A percentile compares a stretch with the other conserved stretches of the same genome.
Conservation (phyloP, 163 green algal genomes). For the Trebouxia gelatinosa region DNA sequence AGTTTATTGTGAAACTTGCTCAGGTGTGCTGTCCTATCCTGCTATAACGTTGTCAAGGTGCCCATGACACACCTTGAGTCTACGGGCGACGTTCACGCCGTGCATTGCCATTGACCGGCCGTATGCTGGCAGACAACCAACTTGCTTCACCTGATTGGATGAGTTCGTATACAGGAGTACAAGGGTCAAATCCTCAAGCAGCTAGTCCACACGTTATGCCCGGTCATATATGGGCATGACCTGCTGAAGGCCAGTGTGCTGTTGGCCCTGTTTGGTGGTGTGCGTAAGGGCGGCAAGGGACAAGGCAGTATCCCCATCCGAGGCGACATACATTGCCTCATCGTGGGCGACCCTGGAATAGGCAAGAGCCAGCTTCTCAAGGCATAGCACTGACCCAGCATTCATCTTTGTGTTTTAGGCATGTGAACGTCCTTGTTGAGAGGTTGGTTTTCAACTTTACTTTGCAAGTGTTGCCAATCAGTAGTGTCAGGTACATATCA, state of each 20-base stretch:
- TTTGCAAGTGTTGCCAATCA: too few species aligned
- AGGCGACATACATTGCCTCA: slow-evolving; percentile 77
- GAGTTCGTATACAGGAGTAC: slow-evolving; percentile 46
- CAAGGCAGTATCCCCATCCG: slow-evolving; percentile 52
- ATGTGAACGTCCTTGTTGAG: too few species aligned
- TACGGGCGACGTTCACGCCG: not conserved
- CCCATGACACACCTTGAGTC: not conserved
- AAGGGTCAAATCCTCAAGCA: slow-evolving; percentile 73
- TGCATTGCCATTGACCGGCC: not conserved
- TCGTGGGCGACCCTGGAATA: slow-evolving; percentile 91
- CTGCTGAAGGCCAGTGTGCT: slow-evolving; percentile 89
- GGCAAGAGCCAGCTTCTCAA: slow-evolving; percentile 93
- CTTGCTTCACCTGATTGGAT: not conserved
- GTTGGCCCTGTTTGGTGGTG: slow-evolving; percentile 85
- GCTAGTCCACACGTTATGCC: slow-evolving; percentile 86
- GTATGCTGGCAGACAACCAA: not conserved
- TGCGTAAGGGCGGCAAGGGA: slow-evolving; percentile 58
- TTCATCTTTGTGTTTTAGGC: too few species aligned
- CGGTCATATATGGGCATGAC: slow-evolving; percentile 89
- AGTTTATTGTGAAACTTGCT: slow-evolving; percentile 83
- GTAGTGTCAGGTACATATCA: too few species aligned
- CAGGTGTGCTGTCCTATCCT: slow-evolving; percentile 38
- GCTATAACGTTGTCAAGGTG: too few species aligned
- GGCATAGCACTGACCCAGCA: slow-evolving; percentile 36
- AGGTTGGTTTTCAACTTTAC: too few species aligned